These are phyloP conservation scores for Candida ovalis DNA, from an alignment of 805 yeast species.

Conservation along the genomic window DNA sequence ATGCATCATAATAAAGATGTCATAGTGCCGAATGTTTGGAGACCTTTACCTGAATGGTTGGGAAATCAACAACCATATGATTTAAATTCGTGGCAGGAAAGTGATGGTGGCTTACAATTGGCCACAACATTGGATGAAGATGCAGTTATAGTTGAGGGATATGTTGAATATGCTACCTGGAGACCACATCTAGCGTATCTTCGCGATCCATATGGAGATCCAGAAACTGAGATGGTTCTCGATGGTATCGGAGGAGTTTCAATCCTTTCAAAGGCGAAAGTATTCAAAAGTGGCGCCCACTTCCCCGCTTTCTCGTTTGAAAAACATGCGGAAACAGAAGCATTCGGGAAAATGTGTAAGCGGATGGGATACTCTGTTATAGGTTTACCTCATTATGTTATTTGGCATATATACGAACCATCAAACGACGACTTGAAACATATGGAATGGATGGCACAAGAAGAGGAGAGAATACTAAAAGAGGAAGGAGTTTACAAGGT, in stretches of 20 bases:
- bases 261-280: constrained; percentile 79
- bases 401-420: constrained; percentile 97
- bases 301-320: constrained; percentile 96
- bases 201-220: constrained; percentile 93
- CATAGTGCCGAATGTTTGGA: constrained; percentile 92
- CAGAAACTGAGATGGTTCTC: constrained; percentile 85
- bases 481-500: constrained; percentile 60
- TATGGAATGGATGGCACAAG: constrained; percentile 87
- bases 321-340: constrained; percentile 97
- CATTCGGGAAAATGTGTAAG: constrained; percentile 86
- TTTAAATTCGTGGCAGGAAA: constrained; percentile 81
- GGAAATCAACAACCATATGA: constrained; percentile 85
- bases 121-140: constrained; percentile 83
- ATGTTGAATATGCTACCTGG: constrained; percentile 97
- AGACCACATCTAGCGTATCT: constrained; percentile 94
- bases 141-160: constrained; percentile 96
- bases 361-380: constrained; percentile 82
- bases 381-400: constrained; percentile 91
- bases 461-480: constrained; percentile 62
- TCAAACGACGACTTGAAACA: constrained; percentile 80
- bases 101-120: constrained; percentile 74
- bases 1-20: constrained; percentile 92
- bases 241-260: constrained; percentile 99
- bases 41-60: constrained; percentile 83
- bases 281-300: constrained; percentile 84